These are phyloP conservation scores for Umbellularia californica DNA, from an alignment of 164 flowering plant species.

Conservation along the genomic window DNA sequence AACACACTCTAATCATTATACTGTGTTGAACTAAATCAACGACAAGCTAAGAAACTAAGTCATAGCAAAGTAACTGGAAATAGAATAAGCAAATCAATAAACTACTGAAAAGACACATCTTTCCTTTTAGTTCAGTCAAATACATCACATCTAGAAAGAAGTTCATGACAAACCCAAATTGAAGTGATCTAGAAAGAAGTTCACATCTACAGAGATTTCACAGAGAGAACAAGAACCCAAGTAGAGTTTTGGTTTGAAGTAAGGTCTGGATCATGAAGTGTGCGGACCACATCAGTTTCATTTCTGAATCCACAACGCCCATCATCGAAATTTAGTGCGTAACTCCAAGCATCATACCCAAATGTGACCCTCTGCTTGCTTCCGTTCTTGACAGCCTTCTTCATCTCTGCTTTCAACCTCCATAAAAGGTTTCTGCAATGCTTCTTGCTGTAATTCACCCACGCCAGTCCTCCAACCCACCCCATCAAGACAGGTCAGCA, in stretches of 20 bases:
- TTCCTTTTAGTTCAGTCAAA: too few species aligned
- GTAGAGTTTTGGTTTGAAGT: background rate
- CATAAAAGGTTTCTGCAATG: constrained; percentile 51
- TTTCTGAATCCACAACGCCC: constrained; percentile 25
- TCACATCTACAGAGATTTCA: background rate
- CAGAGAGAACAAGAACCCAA: background rate
- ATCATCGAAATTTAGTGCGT: constrained; percentile 82
- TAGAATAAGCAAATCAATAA: too few species aligned
- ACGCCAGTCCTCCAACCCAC: background rate
- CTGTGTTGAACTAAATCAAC: too few species aligned
- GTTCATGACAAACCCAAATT: too few species aligned
- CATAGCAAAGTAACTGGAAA: too few species aligned
- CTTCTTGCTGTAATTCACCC: background rate
- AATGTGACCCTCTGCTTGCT: constrained; percentile 33
- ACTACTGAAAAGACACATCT: too few species aligned
- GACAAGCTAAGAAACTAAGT: too few species aligned
- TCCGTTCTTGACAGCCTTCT: constrained; percentile 39
- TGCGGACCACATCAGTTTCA: background rate
- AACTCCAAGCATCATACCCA: constrained; percentile 79
- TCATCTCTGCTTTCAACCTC: constrained; percentile 56
- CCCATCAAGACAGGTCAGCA: background rate
- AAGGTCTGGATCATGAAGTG: background rate
- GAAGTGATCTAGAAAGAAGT: background rate
- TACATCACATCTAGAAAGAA: too few species aligned
- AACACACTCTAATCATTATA: too few species aligned